These are phyloP conservation scores for Solidago caesia DNA, from an alignment of 129 eudicot species.

Conservation along the genomic window DNA sequence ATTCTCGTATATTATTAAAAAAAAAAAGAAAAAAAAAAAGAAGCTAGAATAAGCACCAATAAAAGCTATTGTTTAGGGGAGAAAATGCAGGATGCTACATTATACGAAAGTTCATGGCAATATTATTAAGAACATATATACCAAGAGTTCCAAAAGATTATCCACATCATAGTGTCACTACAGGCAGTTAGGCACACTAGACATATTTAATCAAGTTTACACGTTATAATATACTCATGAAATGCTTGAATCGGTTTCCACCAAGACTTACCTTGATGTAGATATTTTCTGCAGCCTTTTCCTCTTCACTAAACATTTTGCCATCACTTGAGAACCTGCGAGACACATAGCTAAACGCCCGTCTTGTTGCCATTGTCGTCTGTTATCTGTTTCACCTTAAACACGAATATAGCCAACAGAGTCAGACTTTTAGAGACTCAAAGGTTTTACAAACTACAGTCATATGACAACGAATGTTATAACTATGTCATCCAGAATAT, in stretches of 20 bases:
- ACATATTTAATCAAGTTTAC: background rate
- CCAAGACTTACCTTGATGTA: conserved; percentile 66
- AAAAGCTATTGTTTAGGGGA: conserved; percentile 1
- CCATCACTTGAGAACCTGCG: conserved; percentile 81
- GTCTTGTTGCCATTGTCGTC: conserved; percentile 60
- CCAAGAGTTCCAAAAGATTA: background rate
- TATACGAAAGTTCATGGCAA: conserved; percentile 1
- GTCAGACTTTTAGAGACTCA: conserved; percentile 5
- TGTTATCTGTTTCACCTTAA: conserved; percentile 34
- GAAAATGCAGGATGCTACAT: background rate
- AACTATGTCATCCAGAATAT: background rate
- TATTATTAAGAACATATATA: background rate
- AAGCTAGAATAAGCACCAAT: background rate
- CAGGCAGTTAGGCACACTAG: background rate
- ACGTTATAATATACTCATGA: background rate
- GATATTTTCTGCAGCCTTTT: conserved; percentile 95
- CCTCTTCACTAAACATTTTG: conserved; percentile 82
- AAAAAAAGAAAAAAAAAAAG: background rate
- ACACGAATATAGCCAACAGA: conserved; percentile 1
- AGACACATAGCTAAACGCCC: conserved; percentile 56
- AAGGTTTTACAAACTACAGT: conserved; percentile 3
- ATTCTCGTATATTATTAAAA: background rate
- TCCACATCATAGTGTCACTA: background rate
- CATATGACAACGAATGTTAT: conserved; percentile 12
- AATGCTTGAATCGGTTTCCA: background rate